Evolutionary conservation across 305 asterid genomes (phyloP).

Genomic region (Euphrasia arctica): DNA sequence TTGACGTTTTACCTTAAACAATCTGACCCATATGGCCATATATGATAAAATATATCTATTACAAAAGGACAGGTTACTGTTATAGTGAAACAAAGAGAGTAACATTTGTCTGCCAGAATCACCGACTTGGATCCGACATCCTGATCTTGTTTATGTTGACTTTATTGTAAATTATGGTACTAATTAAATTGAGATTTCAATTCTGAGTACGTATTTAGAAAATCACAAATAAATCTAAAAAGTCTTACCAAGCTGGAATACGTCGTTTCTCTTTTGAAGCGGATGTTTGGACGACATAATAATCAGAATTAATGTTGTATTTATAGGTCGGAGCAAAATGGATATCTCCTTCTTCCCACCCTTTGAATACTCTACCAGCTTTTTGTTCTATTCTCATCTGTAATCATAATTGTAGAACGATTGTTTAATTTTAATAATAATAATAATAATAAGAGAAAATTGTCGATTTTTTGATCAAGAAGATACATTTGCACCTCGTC

Average conservation of each 20-base stretch:
- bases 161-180: too few relatives aligned
- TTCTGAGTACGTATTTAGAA: too few relatives aligned
- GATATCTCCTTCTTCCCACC: slow-evolving; percentile 79
- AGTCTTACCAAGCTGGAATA: slow-evolving; percentile 84
- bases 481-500: slow-evolving; percentile 52
- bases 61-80: too few relatives aligned
- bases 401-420: background rate
- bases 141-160: too few relatives aligned
- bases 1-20: too few relatives aligned
- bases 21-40: too few relatives aligned
- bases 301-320: slow-evolving; percentile 56
- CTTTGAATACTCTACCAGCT: slow-evolving; percentile 68
- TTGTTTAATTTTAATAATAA: background rate
- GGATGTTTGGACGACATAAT: slow-evolving; percentile 51
- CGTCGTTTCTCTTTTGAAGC: slow-evolving; percentile 55
- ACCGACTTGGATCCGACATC: too few relatives aligned
- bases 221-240: background rate
- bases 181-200: too few relatives aligned
- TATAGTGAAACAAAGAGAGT: too few relatives aligned
- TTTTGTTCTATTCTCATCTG: slow-evolving; percentile 70
- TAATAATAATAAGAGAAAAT: background rate
- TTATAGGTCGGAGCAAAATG: slow-evolving; percentile 86
- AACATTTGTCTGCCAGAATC: too few relatives aligned
- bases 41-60: too few relatives aligned
- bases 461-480: background rate